phyloP scores from a whole-genome alignment of 2,329 filamentous ascomycete species.

The Drechslerella coelobrocha region DNA sequence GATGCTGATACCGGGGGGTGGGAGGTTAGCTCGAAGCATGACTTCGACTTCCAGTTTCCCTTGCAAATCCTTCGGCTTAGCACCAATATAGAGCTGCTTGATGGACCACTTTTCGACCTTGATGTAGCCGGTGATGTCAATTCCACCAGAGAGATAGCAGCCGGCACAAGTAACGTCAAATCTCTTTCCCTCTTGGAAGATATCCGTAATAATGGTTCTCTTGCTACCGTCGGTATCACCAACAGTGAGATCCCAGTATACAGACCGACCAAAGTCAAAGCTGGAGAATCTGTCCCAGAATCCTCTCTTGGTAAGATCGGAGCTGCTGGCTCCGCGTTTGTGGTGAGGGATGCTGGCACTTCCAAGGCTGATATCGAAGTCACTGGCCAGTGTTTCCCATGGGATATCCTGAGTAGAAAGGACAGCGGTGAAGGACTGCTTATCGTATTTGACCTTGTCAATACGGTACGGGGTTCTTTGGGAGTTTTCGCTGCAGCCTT shows the following conservation, averaged over 20 bases:
- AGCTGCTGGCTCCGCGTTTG: conserved; percentile 7
- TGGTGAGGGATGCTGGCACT: conserved; percentile 24
- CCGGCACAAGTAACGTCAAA: conserved; percentile 47
- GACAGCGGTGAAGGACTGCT: conserved; percentile 23
- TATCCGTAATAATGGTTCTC: conserved; percentile 16
- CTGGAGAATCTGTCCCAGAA: conserved; percentile 37
- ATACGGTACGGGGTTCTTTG: conserved; percentile 55
- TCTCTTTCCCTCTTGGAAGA: conserved; percentile 23
- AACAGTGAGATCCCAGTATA: conserved; percentile 43
- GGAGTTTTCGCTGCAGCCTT: conserved; percentile 55
- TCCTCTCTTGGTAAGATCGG: conserved; percentile 38
- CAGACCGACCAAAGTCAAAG: conserved; percentile 36
- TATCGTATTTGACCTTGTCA: conserved; percentile 31
- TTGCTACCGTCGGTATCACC: conserved; percentile 16
- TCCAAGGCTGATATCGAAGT: conserved; percentile 43
- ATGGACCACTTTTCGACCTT: conserved; percentile 49
- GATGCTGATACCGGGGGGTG: conserved; percentile 17
- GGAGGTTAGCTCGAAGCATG: conserved; percentile 17
- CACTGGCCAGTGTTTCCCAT: conserved; percentile 36
- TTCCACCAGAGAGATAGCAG: conserved; percentile 50
- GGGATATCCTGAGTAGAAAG: conserved; percentile 24
- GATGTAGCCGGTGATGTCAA: conserved; percentile 49
- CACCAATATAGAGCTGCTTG: conserved; percentile 36
- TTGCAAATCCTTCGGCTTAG: conserved; percentile 43
- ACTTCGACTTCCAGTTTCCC: conserved; percentile 43